Base-by-base conservation (phyloP, 2,329 filamentous ascomycete genomes). In the Fusarium caatingaense region DNA sequence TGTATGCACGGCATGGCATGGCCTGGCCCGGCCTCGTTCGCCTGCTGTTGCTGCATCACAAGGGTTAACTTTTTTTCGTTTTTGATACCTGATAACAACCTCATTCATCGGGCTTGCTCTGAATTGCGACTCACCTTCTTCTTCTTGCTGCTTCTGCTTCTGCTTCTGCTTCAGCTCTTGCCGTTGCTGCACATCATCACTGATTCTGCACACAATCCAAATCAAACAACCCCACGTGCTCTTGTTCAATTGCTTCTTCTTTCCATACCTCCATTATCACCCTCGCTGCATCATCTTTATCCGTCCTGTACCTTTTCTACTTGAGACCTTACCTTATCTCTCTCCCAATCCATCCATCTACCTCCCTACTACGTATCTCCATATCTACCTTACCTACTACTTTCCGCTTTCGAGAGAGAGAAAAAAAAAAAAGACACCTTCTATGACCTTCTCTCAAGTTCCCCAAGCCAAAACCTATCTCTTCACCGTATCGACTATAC, bases 361-460 rank as follows among this genome's bases (percentile, higher is more conserved):
- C 34, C 16, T 37, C 34, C 16, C 34, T 37, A 37, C 34, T 37
- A 37, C 34, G 34, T 37, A 18, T 37, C 34, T 37, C 34, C 34
- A 37, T 37, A 37, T 37, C 18, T 37, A 37, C 34, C 34, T 37
- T 34, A 37, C 18, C 34, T 37, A 37, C 34, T 42, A 20, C 49
- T 53, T 69, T 64, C 64, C 68, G 64, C 56, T 68, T 71, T 65
- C 64, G 58, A 62, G 34, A n/a, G 34, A 37, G 18, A 37, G 16
- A 37, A 28, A 28, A n/a, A 34, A 28, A 30, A 32, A 37, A 37
- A 37, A 68, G 21, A 47, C 50, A 30, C 20, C 40, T 65, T 69
- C 66, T 56, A 44, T 59, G 51, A 56, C 55, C 47, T 69, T 64
- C 68, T 57, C 68, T 68, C 66, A 71, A 68, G 54, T 68, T 70